Base-by-base conservation (phyloP, 1,139 yeast species). In the Candida sojae region DNA sequence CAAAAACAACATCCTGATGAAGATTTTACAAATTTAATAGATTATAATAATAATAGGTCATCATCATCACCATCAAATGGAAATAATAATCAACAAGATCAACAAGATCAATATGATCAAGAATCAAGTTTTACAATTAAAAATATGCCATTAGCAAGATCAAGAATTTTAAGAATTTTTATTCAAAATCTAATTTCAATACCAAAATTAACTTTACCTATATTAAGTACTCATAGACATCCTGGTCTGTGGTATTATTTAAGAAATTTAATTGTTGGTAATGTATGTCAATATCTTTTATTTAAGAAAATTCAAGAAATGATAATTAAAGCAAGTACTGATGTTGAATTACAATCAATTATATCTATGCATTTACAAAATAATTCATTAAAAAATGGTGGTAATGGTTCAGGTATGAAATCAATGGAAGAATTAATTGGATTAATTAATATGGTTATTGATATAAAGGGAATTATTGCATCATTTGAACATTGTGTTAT, bases 231-330 rank as follows among this genome's bases (percentile, higher is more conserved):
- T 13, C 74, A 71, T 53, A 63, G 79, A 52, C 79, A 72, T 53
- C 73, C 76, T 1, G 77, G 79, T 0, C 68, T 66, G 58, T 73
- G 77, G 77, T 73, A 64, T 53, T 71, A 68, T 50, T 52, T 73
- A 46, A 57, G 79, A 43, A 72, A 70, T 68, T 62, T 60, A 63
- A 69, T 78, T 57, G 58, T 72, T 51, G 71, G 76, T 6, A 65
- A 75, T 59, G 57, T 70, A 52, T 50, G 71, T 63, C 66, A 71
- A 65, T 70, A 66, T 57, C 48, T 75, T 55, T 51, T 77, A 49
- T 76, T 67, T 59, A 61, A 57, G 48, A 70, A 70, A 49, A 52
- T 71, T 11, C 61, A 60, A 21, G 66, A 64, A 38, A 53, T 66
- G 58, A 46, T 65, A 33, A 32, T 34, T 4, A 12, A 30, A 41